Conservation (phyloP, 2,329 filamentous ascomycete species). For the Exutisphaerella laricina region DNA sequence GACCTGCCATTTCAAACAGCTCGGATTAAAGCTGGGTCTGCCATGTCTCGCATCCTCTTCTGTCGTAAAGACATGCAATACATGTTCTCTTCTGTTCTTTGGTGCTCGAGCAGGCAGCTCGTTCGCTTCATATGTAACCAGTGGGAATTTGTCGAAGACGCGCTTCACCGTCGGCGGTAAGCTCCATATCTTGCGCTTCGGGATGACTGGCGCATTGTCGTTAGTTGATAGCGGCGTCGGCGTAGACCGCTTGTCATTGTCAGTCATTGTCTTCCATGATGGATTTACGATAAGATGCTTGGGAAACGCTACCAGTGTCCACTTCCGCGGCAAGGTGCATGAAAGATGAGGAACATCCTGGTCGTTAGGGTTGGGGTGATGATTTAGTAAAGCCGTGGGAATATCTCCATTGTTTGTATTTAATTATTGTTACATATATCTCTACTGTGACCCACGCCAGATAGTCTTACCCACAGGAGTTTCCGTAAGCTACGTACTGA, state of each 20-base stretch:
- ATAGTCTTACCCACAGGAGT: too few relatives aligned
- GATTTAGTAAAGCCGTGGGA: too few relatives aligned
- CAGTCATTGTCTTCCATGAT: slow-evolving; percentile 24
- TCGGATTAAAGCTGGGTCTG: slow-evolving; percentile 78
- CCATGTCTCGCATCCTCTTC: slow-evolving; percentile 56
- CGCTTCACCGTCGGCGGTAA: slow-evolving; percentile 71
- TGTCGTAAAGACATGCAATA: slow-evolving; percentile 72
- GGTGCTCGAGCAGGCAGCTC: slow-evolving; percentile 61
- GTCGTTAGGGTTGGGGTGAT: too few relatives aligned
- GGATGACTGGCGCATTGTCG: not conserved
- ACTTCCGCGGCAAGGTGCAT: slow-evolving; percentile 1
- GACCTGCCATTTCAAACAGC: slow-evolving; percentile 95
- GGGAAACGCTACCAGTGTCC: not conserved
- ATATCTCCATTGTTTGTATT: too few relatives aligned
- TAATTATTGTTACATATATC: too few relatives aligned
- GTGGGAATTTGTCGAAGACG: slow-evolving; percentile 79
- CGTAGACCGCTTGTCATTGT: slow-evolving; percentile 12
- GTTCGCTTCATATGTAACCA: slow-evolving; percentile 69
- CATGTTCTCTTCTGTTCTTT: slow-evolving; percentile 44
- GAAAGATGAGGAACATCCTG: too few relatives aligned
- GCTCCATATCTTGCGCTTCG: slow-evolving; percentile 38
- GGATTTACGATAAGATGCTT: not conserved
- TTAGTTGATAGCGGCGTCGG: not conserved
- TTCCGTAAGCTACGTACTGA: too few relatives aligned
- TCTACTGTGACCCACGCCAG: too few relatives aligned